These are phyloP conservation scores for Syzygium aqueum DNA, from an alignment of 345 rosid genomes.

Conservation along the genomic window DNA sequence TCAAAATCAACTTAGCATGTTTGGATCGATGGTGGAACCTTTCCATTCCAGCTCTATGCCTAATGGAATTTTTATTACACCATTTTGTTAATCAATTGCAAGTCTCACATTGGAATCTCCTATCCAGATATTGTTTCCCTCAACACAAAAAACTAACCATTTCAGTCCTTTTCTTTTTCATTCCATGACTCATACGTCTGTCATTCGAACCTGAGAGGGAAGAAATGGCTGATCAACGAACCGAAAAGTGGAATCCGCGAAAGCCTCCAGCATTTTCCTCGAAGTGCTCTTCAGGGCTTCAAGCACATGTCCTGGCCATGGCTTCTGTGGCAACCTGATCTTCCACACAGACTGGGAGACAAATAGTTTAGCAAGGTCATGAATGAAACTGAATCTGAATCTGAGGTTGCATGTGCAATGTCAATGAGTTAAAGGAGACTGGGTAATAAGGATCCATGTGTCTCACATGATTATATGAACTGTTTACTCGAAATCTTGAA, in stretches of 20 bases:
- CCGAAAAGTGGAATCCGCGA: conserved; percentile 29
- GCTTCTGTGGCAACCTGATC: conserved; percentile 2
- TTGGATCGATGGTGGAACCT: background rate
- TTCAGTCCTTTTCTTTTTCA: background rate
- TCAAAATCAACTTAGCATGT: background rate
- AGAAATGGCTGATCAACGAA: conserved; percentile 29
- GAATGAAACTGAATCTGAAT: background rate
- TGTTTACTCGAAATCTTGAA: background rate
- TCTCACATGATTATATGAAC: background rate
- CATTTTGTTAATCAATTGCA: too few species aligned
- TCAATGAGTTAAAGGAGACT: background rate
- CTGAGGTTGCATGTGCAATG: background rate
- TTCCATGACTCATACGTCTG: background rate
- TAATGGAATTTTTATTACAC: background rate
- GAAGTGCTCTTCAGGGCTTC: conserved; percentile 7
- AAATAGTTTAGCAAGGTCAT: background rate
- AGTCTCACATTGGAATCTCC: too few species aligned
- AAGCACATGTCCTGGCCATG: conserved; percentile 9
- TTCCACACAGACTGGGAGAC: conserved; percentile 14
- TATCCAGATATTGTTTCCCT: too few species aligned
- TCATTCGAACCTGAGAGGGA: conserved; percentile 26
- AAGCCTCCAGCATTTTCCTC: conserved; percentile 21
- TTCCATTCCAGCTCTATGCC: background rate
- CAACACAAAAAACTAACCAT: background rate
- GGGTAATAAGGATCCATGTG: background rate